These are phyloP conservation scores for Testicularia cyperi DNA, from an alignment of 1,284 basidiomycete species.

Conservation along the genomic window DNA sequence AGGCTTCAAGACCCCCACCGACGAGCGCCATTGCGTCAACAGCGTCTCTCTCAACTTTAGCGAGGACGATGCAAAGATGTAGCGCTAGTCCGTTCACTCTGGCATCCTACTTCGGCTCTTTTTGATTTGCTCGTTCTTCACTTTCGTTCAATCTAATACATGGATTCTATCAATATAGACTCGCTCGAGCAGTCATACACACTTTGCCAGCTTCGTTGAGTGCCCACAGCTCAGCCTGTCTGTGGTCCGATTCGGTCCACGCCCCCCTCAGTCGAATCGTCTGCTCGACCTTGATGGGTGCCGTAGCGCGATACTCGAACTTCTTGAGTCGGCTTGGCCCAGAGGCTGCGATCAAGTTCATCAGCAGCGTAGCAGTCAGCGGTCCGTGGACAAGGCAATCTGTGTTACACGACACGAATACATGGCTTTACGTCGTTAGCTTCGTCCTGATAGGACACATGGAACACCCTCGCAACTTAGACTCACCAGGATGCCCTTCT, in stretches of 20 bases:
- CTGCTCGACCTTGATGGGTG: constrained; percentile 32
- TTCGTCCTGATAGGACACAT: too few species aligned
- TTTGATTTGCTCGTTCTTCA: not conserved
- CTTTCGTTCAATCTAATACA: not conserved
- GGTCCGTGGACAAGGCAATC: constrained; percentile 49
- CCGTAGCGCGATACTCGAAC: constrained; percentile 42
- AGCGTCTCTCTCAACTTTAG: constrained; percentile 80
- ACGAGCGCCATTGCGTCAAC: constrained; percentile 73
- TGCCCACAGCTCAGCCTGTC: constrained; percentile 17
- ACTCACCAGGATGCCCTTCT: constrained; percentile 43
- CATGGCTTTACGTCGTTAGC: too few species aligned
- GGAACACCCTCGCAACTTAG: not conserved
- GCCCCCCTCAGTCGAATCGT: constrained; percentile 18
- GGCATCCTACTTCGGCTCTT: too few species aligned
- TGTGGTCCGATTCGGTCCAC: constrained; percentile 11
- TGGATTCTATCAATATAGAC: constrained; percentile 2
- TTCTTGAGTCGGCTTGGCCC: constrained; percentile 4
- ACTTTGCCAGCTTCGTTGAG: constrained; percentile 26
- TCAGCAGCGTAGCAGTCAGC: constrained; percentile 39
- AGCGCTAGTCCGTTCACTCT: too few species aligned
- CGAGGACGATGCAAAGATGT: constrained; percentile 63
- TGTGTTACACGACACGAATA: too few species aligned
- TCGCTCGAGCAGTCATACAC: constrained; percentile 31
- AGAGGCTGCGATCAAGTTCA: constrained; percentile 12
- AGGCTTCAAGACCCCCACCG: constrained; percentile 67